Conservation (phyloP, 1,139 yeast species). For the Blastobotrys capitulatus region DNA sequence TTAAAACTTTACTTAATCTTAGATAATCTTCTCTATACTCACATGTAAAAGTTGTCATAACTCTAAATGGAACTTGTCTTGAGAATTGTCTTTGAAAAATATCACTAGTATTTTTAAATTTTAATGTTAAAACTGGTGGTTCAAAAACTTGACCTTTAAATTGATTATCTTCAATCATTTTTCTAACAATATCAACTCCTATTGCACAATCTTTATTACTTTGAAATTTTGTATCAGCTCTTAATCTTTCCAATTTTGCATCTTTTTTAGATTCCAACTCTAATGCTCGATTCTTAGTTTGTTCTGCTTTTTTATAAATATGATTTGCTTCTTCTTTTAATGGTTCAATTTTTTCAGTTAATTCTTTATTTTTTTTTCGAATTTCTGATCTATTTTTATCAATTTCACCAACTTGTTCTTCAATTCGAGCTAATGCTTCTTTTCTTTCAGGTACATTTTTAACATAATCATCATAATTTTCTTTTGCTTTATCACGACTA, state of each 20-base stretch:
- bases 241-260: too few species aligned
- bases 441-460: background rate
- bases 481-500: background rate
- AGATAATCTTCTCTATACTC: slow-evolving; percentile 41
- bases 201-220: background rate
- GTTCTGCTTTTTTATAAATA: background rate
- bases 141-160: slow-evolving; percentile 49
- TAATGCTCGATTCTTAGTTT: background rate
- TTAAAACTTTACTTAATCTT: slow-evolving; percentile 38
- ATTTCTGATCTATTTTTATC: background rate
- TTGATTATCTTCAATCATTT: background rate
- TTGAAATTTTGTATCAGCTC: too few species aligned
- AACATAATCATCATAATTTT: background rate
- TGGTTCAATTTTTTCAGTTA: background rate
- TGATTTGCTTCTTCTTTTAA: background rate
- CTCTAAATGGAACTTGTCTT: background rate
- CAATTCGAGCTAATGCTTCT: background rate
- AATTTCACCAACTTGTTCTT: background rate
- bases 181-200: background rate
- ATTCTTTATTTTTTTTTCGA: background rate
- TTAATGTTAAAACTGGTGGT: slow-evolving; percentile 71
- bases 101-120: slow-evolving; percentile 40
- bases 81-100: slow-evolving; percentile 37
- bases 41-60: slow-evolving; percentile 46
- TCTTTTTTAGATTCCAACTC: too few species aligned